Base-by-base conservation (phyloP, 306 rosid species). In the Prunus campanulata region DNA sequence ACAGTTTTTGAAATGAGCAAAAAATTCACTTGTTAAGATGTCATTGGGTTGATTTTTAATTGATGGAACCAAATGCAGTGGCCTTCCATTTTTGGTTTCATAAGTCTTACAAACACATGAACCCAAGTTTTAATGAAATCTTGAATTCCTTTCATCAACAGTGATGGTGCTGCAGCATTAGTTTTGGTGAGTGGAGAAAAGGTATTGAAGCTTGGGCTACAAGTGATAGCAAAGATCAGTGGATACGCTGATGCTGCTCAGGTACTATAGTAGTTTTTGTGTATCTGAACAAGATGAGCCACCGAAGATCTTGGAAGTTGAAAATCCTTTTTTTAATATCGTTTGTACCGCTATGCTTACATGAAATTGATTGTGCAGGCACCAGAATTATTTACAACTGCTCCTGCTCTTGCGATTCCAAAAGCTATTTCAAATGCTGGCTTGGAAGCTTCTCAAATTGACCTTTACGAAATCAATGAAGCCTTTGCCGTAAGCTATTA, bases 211-310 rank as follows among this genome's bases (percentile, higher is more conserved):
- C 99, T 91, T 82, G 99, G 99, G 18, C 88, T 96, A 71, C 81
- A 91, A 77, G 99, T 93, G 80, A 88, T 96, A 30, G 99, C 97
- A 70, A 96, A 93, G 91, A 87, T 96, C 78, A 73, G 85, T 66
- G 99, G 99, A 83, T 96, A 87, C 59, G 97, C 96, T 32, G 99
- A 96, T 85, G 98, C 99, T 72, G 99, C 99, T 77, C 97, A 96
- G 94, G 98, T 95, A 86, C 71, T 59, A 70, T 52, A 57, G 61
- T 71, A 68, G 18, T 74, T 71, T 73, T 77, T 19, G 18, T 64
- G 3, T 68, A 68, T 74, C 52, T 32, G 74, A 62, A 61, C 30
- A 72, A 59, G 68, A 49, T 60, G 48, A 72, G 65, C 67, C 51
- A 35, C 18, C 47, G 54, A 51, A 71, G 61, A 81, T 78, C 39